phyloP scores from a whole-genome alignment of 495 filamentous ascomycete genomes.

The Melanomma pulvis-pyrius region DNA sequence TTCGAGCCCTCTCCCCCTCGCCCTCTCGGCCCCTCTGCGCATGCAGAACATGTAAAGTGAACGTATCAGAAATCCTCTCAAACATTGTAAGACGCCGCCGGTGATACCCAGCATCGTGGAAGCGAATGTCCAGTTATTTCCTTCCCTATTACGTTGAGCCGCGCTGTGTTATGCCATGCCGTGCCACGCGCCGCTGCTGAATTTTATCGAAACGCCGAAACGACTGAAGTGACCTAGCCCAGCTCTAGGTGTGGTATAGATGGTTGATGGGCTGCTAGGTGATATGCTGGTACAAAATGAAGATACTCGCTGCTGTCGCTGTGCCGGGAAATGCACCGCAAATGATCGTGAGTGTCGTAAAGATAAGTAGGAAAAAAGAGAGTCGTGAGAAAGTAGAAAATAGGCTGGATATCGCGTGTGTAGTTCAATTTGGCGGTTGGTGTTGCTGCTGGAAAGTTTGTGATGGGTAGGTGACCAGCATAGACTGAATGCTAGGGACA shows the following conservation, averaged over 20 bases:
- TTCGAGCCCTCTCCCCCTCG: too few relatives aligned
- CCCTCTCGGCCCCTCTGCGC: conserved; percentile 2
- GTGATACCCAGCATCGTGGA: background rate
- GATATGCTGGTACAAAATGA: background rate
- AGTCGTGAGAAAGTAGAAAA: conserved; percentile 8
- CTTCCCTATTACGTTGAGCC: conserved; percentile 25
- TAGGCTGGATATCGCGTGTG: conserved; percentile 2
- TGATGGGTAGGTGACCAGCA: conserved; percentile 20
- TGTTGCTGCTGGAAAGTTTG: too few relatives aligned
- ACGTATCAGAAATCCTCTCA: background rate
- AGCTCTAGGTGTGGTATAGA: conserved; percentile 22
- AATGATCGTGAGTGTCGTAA: conserved; percentile 27
- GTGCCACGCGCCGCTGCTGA: background rate
- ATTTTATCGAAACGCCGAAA: conserved; percentile 17
- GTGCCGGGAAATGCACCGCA: background rate
- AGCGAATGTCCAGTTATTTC: conserved; percentile 22
- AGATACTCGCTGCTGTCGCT: background rate
- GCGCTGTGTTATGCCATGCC: background rate
- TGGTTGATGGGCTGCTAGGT: background rate
- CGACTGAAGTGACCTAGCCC: conserved; percentile 22
- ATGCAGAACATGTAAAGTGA: background rate
- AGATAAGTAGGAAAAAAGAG: background rate
- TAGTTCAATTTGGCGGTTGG: background rate
- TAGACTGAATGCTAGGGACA: conserved; percentile 37
- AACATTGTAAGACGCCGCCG: conserved; percentile 3